Evolutionary conservation across 1,284 basidiomycete genomes (phyloP).

Genomic region (Cutaneotrichosporon sp.): DNA sequence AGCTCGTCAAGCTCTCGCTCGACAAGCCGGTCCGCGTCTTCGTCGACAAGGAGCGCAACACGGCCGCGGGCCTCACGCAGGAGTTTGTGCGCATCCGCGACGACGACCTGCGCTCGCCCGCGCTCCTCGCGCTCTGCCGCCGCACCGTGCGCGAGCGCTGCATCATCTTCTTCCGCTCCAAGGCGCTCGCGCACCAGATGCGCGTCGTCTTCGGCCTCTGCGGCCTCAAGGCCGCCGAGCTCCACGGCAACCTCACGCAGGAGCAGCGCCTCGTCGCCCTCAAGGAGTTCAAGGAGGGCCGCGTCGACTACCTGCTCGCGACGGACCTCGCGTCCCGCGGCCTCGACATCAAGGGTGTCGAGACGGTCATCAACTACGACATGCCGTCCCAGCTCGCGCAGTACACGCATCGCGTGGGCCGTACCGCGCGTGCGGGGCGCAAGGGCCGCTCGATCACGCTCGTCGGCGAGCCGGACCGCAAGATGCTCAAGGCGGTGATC

Average conservation of each 20-base stretch:
- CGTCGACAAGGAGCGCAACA: conserved; percentile 88
- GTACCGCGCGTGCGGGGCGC: conserved; percentile 91
- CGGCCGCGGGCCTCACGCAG: conserved; percentile 85
- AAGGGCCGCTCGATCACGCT: conserved; percentile 92
- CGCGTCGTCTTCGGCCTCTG: conserved; percentile 88
- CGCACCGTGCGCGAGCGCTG: conserved; percentile 80
- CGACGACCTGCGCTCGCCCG: conserved; percentile 71
- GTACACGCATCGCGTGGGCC: conserved; percentile 94
- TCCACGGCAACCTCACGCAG: conserved; percentile 94
- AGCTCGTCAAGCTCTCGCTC: conserved; percentile 86
- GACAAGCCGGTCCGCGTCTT: conserved; percentile 91
- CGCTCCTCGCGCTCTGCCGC: conserved; percentile 82
- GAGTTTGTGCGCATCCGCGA: conserved; percentile 90
- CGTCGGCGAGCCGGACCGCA: conserved; percentile 93
- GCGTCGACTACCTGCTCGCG: conserved; percentile 86
- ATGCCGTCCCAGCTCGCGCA: conserved; percentile 93
- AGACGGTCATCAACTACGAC: conserved; percentile 97
- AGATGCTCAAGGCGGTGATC: conserved; percentile 93
- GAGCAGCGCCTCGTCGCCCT: conserved; percentile 89
- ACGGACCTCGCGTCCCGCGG: conserved; percentile 95
- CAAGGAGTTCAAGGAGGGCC: conserved; percentile 80
- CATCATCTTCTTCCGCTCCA: conserved; percentile 93
- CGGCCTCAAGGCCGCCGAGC: conserved; percentile 81
- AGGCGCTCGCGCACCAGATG: conserved; percentile 95
- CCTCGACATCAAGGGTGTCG: conserved; percentile 96